Evolutionary conservation across 805 yeast species (phyloP), one percentile per base, ranked within the genome.

Genomic region (Candida ponderosae): DNA sequence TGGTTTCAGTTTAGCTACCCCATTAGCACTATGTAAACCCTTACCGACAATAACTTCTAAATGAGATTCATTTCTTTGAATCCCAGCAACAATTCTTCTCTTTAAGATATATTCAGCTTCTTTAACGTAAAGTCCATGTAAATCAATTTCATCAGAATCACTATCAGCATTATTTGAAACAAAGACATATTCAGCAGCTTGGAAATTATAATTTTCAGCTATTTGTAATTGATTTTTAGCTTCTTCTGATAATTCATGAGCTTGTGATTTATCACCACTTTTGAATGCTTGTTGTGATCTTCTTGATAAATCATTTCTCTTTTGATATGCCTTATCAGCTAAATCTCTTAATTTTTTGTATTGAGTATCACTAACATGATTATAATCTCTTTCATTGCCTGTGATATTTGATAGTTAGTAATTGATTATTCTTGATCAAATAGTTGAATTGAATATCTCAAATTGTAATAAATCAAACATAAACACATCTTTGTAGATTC

Each of bases 101-200:
- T 81, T 84, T 45, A 90, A 66, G 35, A 82, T 75, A 54, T 76
- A 81, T 42, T 76, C 75, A 7, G 97, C 96, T 62, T 90, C 98
- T 55, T 79, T 81, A 16, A 90, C 94, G 49, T 70, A 89, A 23
- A 90, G 64, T 0, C 98, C 98, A 58, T 90, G 98, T 37, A 90
- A 67, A 62, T 90, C 97, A 44, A 90, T 87, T 59, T 90, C 97
- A 57, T 86, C 81, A 18, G 70, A 68, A 24, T 73, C 79, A n/a
- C 90, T 79, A 53, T 89, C 97, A 29, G 85, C 74, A 54, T 90
- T 90, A 58, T 90, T 90, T 46, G 83, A 89, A 31, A 79, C 66
- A 57, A 90, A 90, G 2, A 85, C 96, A 52, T 80, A 88, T 56
- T 80, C 86, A 1, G 96, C 97, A 4, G 97, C 98, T 57, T 79